Percentiles rank a stretch among this genome's conserved stretches.
These are phyloP conservation scores for Xylaria sp. DNA, from an alignment of 2,329 filamentous ascomycete species.

Conservation along the genomic window DNA sequence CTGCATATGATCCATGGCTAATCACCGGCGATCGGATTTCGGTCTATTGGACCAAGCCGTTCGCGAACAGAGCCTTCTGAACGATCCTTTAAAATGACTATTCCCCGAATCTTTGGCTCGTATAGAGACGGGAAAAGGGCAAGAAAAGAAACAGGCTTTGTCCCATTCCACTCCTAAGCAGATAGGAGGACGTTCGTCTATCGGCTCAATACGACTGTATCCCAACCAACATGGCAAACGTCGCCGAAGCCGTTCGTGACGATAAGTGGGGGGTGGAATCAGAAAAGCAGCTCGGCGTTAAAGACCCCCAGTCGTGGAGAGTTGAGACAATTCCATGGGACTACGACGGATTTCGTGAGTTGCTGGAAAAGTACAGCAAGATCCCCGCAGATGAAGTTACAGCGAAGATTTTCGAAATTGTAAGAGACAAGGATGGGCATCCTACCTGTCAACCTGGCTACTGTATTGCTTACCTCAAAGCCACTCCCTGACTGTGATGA, in stretches of 20 bases:
- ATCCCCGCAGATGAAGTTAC: conserved; percentile 11
- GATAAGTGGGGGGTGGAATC: conserved; percentile 24
- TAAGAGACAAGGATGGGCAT: conserved; percentile 17
- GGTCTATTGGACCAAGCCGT: not conserved
- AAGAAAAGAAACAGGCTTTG: not conserved
- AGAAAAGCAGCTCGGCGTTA: conserved; percentile 14
- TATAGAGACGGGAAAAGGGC: not conserved
- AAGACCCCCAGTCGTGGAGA: conserved; percentile 9
- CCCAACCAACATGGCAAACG: conserved; percentile 14
- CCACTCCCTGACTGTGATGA: not conserved
- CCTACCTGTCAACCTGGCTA: not conserved
- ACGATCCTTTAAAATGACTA: not conserved
- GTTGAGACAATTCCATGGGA: conserved; percentile 22
- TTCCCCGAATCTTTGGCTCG: not conserved
- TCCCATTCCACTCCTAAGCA: not conserved
- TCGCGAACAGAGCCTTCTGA: not conserved
- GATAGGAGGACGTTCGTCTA: not conserved
- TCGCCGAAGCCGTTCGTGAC: not conserved
- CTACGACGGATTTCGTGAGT: conserved; percentile 13
- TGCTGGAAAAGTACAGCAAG: conserved; percentile 23
- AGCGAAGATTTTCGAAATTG: conserved; percentile 23
- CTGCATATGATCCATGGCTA: not conserved
- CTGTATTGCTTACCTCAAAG: not conserved
- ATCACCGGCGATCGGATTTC: not conserved
- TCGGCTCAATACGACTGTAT: too few relatives aligned